These are phyloP conservation scores for Artemisia tridentata DNA, from an alignment of 129 eudicot species.

Conservation along the genomic window DNA sequence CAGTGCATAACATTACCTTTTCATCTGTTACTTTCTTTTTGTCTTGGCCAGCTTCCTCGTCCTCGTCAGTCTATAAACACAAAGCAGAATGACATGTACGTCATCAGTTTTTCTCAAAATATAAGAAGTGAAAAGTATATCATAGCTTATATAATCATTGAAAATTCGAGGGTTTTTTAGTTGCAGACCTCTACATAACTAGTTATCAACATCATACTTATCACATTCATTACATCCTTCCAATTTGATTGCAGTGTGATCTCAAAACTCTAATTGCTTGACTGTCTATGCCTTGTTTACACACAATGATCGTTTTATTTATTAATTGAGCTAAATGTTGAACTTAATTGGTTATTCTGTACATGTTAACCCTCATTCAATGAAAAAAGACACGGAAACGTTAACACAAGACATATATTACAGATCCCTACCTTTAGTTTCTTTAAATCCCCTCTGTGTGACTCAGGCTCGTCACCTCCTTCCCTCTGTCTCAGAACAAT, in stretches of 20 bases:
- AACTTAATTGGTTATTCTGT: background rate
- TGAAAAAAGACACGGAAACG: background rate
- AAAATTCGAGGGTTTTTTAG: background rate
- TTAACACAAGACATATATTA: background rate
- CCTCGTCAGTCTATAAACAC: constrained; percentile 28
- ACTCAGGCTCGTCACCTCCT: constrained; percentile 20
- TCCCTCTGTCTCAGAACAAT: constrained; percentile 27
- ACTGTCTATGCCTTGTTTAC: background rate
- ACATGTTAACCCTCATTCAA: background rate
- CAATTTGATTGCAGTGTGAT: background rate
- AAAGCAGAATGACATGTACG: constrained; percentile 25
- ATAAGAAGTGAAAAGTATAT: constrained; percentile 1
- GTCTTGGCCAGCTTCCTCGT: constrained; percentile 21
- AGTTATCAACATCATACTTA: background rate
- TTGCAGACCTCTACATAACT: background rate
- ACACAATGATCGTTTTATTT: background rate
- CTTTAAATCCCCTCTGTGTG: constrained; percentile 22
- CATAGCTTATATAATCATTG: background rate
- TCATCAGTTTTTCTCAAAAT: constrained; percentile 15
- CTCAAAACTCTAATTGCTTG: background rate
- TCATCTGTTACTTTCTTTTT: constrained; percentile 31
- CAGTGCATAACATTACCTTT: constrained; percentile 20
- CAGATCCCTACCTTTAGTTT: constrained; percentile 31
- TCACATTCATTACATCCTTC: background rate
- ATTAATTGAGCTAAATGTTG: background rate